Evolutionary conservation across 495 filamentous ascomycete genomes (phyloP).

Genomic region (Cercophora sp.): DNA sequence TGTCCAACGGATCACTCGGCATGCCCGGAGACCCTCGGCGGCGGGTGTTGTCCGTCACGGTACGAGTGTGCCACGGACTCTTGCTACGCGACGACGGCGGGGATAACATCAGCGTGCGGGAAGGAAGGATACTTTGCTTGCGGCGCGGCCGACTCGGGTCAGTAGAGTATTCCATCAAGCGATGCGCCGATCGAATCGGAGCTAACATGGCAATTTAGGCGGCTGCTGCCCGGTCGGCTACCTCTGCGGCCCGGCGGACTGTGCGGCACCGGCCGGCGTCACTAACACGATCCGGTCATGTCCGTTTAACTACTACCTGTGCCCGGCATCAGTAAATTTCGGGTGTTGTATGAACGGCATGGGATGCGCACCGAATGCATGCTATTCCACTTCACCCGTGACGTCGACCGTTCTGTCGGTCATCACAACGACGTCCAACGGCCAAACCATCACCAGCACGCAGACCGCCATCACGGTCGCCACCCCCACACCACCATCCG

Average conservation of each 20-base stretch:
- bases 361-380: slow-evolving; percentile 34
- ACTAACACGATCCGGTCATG: slow-evolving; percentile 26
- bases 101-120: slow-evolving; percentile 33
- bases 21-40: slow-evolving; percentile 34
- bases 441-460: slow-evolving; percentile 26
- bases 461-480: slow-evolving; percentile 23
- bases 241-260: slow-evolving; percentile 28
- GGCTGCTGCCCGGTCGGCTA: slow-evolving; percentile 36
- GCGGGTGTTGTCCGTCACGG: slow-evolving; percentile 40
- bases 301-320: slow-evolving; percentile 31
- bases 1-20: slow-evolving; percentile 29
- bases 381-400: slow-evolving; percentile 33
- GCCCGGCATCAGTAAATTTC: slow-evolving; percentile 33
- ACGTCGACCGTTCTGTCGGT: slow-evolving; percentile 30
- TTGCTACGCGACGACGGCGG: slow-evolving; percentile 42
- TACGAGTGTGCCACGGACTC: slow-evolving; percentile 41
- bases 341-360: slow-evolving; percentile 41
- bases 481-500: slow-evolving; percentile 25
- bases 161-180: neutral
- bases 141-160: slow-evolving; percentile 21
- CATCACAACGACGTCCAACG: slow-evolving; percentile 31
- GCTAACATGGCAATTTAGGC: too few relatives aligned
- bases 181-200: too few relatives aligned
- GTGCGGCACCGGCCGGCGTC: slow-evolving; percentile 28
- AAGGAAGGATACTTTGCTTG: slow-evolving; percentile 32